Percentiles rank a stretch among this genome's conserved stretches.
phyloP scores from a whole-genome alignment of 768 basidiomycete species.

The Amanita exitialis region DNA sequence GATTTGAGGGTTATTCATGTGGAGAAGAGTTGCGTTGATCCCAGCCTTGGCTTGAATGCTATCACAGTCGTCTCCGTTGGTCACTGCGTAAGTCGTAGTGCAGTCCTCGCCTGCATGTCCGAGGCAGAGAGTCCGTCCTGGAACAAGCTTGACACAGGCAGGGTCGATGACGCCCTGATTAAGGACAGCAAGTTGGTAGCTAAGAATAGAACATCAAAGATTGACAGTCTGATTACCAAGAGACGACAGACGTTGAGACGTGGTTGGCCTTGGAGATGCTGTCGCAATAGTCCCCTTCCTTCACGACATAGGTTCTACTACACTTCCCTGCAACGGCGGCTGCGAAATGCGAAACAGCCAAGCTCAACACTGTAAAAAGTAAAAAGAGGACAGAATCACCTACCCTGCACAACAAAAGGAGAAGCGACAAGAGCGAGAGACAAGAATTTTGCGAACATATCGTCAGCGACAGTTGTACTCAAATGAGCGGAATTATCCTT shows the following conservation, averaged over 20 bases:
- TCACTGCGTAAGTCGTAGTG: constrained; percentile 45
- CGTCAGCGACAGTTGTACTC: neutral
- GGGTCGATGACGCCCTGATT: constrained; percentile 43
- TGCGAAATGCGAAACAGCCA: constrained; percentile 6
- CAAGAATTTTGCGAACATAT: constrained; percentile 16
- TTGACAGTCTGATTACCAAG: neutral
- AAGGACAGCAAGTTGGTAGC: constrained; percentile 64
- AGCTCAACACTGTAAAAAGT: neutral
- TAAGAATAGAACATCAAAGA: constrained; percentile 16
- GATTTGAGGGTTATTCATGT: constrained; percentile 70
- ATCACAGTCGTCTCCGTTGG: constrained; percentile 48
- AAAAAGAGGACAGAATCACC: neutral
- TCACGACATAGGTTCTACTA: constrained; percentile 50
- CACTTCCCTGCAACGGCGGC: constrained; percentile 32
- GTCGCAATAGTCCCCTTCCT: constrained; percentile 55
- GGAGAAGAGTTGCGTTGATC: constrained; percentile 45
- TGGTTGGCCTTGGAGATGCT: constrained; percentile 50
- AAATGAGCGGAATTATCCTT: constrained; percentile 4
- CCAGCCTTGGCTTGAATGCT: constrained; percentile 25
- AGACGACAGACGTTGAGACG: constrained; percentile 42
- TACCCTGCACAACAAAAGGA: constrained; percentile 29
- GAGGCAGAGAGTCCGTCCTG: constrained; percentile 48
- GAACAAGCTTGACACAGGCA: constrained; percentile 47
- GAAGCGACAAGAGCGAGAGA: constrained; percentile 33
- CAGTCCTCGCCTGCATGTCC: constrained; percentile 56